These are phyloP conservation scores for Cercospora brassicicola DNA, from an alignment of 2,329 filamentous ascomycete species.

Conservation along the genomic window DNA sequence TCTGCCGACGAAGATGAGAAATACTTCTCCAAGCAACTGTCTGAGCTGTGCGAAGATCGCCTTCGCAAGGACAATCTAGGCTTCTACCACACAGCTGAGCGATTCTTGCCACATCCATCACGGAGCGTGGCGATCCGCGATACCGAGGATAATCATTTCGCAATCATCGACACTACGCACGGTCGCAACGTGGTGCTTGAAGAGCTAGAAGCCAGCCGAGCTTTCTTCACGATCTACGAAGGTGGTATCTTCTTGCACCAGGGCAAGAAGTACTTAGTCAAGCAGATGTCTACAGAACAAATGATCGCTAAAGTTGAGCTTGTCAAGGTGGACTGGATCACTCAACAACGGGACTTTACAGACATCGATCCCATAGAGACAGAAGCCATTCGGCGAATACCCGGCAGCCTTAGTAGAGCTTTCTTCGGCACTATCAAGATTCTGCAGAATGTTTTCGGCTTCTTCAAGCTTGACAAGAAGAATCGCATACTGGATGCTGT, in stretches of 20 bases:
- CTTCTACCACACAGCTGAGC: constrained; percentile 85
- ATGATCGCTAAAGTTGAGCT: constrained; percentile 83
- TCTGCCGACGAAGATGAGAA: constrained; percentile 68
- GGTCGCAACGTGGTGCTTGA: constrained; percentile 82
- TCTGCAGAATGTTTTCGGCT: constrained; percentile 86
- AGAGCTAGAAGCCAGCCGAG: constrained; percentile 93
- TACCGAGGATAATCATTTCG: constrained; percentile 87
- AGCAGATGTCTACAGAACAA: constrained; percentile 78
- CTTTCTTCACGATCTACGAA: constrained; percentile 93
- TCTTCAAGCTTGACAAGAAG: constrained; percentile 92
- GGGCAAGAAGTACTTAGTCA: constrained; percentile 87
- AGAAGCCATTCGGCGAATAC: constrained; percentile 76
- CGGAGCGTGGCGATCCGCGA: constrained; percentile 84
- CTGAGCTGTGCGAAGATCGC: constrained; percentile 69
- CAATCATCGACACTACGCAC: constrained; percentile 84
- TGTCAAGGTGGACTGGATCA: constrained; percentile 93
- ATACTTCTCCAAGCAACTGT: constrained; percentile 78
- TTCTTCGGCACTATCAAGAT: constrained; percentile 88
- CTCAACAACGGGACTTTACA: constrained; percentile 86
- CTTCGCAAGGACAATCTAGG: constrained; percentile 72
- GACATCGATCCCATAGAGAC: constrained; percentile 93
- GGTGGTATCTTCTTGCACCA: constrained; percentile 97
- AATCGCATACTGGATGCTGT: constrained; percentile 86
- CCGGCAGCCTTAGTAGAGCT: constrained; percentile 63
- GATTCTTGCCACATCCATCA: constrained; percentile 82